These are phyloP conservation scores for Perilla frutescens DNA, from an alignment of 257 asterid genomes.

Conservation along the genomic window DNA sequence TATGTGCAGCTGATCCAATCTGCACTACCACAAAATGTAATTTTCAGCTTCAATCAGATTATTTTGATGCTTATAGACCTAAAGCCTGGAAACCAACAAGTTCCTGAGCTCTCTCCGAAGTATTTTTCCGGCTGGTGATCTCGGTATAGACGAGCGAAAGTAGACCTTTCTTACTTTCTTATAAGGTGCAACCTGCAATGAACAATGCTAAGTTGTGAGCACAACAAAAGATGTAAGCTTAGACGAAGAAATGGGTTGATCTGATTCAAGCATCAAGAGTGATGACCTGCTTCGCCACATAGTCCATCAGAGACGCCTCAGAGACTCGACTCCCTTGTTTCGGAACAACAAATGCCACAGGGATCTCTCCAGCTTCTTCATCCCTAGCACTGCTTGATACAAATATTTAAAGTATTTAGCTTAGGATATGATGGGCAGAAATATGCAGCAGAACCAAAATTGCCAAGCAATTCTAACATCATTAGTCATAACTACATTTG, in stretches of 20 bases:
- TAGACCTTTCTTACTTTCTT: conserved; percentile 79
- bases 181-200: conserved; percentile 76
- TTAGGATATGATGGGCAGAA: not conserved
- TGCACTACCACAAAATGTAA: not conserved
- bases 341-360: conserved; percentile 79
- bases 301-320: conserved; percentile 55
- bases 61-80: conserved; percentile 32
- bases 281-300: conserved; percentile 68
- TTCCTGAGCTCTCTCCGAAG: conserved; percentile 59
- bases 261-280: not conserved
- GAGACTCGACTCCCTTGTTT: conserved; percentile 57
- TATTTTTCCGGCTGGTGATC: conserved; percentile 71
- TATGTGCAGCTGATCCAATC: not conserved
- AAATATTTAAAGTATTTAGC: not conserved
- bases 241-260: not conserved
- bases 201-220: not conserved
- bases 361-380: conserved; percentile 88
- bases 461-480: not conserved
- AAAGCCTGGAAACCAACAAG: conserved; percentile 58
- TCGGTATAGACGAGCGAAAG: conserved; percentile 57
- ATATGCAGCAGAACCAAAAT: conserved; percentile 10
- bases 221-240: not conserved
- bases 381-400: conserved; percentile 53
- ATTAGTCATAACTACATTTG: no score
- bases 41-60: not conserved